phyloP scores from a whole-genome alignment of 768 basidiomycete genomes.

The Mycena vitilis region DNA sequence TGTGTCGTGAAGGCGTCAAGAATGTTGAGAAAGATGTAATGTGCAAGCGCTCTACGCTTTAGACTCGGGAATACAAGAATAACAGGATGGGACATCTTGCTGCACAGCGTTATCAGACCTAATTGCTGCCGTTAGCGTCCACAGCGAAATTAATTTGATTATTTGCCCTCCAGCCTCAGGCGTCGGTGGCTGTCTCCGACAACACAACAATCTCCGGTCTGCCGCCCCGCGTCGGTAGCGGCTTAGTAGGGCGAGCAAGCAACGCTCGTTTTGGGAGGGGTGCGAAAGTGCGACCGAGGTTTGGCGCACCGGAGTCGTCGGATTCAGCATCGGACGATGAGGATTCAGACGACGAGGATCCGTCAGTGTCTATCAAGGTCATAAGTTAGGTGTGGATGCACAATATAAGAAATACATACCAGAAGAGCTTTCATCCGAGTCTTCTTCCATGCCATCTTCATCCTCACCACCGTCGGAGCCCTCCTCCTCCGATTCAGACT shows the following conservation, averaged over 20 bases:
- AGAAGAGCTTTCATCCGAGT: conserved; percentile 14
- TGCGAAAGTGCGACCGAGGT: conserved; percentile 11
- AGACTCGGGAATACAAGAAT: too few relatives aligned
- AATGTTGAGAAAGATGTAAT: too few relatives aligned
- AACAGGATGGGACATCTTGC: too few relatives aligned
- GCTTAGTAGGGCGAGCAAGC: conserved; percentile 16
- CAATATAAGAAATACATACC: not conserved
- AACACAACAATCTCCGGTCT: conserved; percentile 28
- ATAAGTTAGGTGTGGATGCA: not conserved
- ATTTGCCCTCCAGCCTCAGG: not conserved
- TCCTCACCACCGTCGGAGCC: not conserved
- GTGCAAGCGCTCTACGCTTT: too few relatives aligned
- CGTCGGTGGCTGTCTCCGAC: conserved; percentile 15
- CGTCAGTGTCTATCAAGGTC: not conserved
- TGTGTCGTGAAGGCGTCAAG: too few relatives aligned
- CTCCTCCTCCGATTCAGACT: conserved; percentile 1
- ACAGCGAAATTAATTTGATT: too few relatives aligned
- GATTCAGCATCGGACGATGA: conserved; percentile 8
- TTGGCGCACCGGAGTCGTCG: not conserved
- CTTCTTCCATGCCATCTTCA: conserved; percentile 13
- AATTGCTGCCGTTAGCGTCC: too few relatives aligned
- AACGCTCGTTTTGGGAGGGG: conserved; percentile 31
- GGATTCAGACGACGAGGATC: not conserved
- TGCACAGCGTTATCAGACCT: too few relatives aligned
- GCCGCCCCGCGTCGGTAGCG: conserved; percentile 8